Conservation (phyloP, 441 rosid species). For the Daphne laureola region DNA sequence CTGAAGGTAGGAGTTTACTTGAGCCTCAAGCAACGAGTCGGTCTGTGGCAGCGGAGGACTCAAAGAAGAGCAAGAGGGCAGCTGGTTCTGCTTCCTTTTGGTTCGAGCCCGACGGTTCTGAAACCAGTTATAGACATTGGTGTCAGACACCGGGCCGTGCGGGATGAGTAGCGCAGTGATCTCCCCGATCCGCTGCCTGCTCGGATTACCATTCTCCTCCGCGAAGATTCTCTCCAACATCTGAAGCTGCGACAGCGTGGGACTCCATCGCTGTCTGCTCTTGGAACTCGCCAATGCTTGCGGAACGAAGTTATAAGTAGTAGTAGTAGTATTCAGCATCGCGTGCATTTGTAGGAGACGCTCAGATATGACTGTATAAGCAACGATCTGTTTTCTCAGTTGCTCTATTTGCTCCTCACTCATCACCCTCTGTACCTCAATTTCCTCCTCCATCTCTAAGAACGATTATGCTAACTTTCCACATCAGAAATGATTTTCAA, state of each 20-base stretch:
- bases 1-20: too few species aligned
- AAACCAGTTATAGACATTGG: slow-evolving; percentile 88
- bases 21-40: too few species aligned
- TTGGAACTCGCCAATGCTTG: slow-evolving; percentile 32
- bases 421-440: slow-evolving; percentile 48
- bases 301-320: too few species aligned
- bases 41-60: too few species aligned
- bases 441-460: slow-evolving; percentile 15
- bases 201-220: slow-evolving; percentile 59
- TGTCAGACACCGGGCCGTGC: slow-evolving; percentile 67
- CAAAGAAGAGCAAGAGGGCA: too few species aligned
- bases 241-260: slow-evolving; percentile 59
- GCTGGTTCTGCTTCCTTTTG: slow-evolving; percentile 39
- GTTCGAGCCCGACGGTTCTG: slow-evolving; percentile 76
- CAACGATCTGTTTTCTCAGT: slow-evolving; percentile 73
- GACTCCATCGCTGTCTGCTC: slow-evolving; percentile 72
- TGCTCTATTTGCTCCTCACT: slow-evolving; percentile 89
- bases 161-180: slow-evolving; percentile 49
- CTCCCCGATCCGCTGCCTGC: slow-evolving; percentile 56
- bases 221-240: slow-evolving; percentile 58
- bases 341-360: slow-evolving; percentile 72
- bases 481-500: background rate
- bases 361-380: slow-evolving; percentile 57
- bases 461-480: background rate
- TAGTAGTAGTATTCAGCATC: too few species aligned